Percentiles rank a stretch among this genome's conserved stretches.
Conservation (phyloP, 1,284 basidiomycete genomes). For the Cystobasidiaceae sp. region DNA sequence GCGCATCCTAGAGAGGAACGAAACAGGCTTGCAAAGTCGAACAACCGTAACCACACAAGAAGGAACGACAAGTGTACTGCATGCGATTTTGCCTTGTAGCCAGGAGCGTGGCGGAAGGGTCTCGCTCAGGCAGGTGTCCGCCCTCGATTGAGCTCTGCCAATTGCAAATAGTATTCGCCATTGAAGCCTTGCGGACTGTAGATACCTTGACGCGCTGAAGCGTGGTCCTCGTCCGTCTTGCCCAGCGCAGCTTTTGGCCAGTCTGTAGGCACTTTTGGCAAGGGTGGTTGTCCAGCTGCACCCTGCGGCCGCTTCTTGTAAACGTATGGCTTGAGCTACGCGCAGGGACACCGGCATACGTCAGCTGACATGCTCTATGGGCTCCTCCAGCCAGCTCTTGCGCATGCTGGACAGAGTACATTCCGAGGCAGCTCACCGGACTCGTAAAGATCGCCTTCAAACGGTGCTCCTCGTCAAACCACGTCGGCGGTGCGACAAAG, state of each 20-base stretch:
- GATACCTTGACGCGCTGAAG: slow-evolving; percentile 34
- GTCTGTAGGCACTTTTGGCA: slow-evolving; percentile 9
- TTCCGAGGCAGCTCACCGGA: slow-evolving; percentile 15
- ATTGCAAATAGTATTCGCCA: slow-evolving; percentile 42
- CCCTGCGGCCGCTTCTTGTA: slow-evolving; percentile 31
- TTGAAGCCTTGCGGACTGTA: slow-evolving; percentile 41
- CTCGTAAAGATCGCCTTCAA: slow-evolving; percentile 1
- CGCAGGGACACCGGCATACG: neutral
- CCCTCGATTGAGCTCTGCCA: slow-evolving; percentile 32
- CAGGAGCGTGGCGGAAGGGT: neutral
- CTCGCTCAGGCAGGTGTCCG: neutral
- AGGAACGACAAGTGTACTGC: neutral
- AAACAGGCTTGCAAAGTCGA: too few relatives aligned
- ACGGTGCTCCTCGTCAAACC: slow-evolving; percentile 9
- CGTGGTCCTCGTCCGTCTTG: slow-evolving; percentile 29
- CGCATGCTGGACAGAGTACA: too few relatives aligned
- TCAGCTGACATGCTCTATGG: neutral
- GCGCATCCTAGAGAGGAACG: too few relatives aligned
- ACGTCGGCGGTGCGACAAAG: slow-evolving; percentile 41
- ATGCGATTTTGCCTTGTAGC: neutral
- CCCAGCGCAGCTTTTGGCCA: slow-evolving; percentile 39
- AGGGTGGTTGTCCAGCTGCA: too few relatives aligned
- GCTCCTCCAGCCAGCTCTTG: neutral
- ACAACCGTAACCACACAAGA: too few relatives aligned
- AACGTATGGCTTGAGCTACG: slow-evolving; percentile 42